Conservation (phyloP, 192 early-diverging fungal species). For the Umbelopsis sp. region DNA sequence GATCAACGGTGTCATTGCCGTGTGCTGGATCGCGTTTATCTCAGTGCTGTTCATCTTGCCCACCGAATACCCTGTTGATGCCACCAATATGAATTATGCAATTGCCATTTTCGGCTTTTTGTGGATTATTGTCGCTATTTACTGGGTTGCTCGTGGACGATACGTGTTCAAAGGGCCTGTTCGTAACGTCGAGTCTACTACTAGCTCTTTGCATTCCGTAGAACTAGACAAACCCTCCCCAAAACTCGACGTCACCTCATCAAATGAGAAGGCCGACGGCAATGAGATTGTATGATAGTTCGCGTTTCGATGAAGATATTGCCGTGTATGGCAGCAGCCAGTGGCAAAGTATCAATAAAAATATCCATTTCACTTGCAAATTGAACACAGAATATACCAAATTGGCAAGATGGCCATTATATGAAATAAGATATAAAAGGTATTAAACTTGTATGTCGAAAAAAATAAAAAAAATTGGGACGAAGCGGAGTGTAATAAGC, state of each 20-base stretch:
- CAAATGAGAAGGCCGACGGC: not conserved
- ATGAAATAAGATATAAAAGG: not conserved
- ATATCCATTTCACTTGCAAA: not conserved
- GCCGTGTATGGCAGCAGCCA: too few relatives aligned
- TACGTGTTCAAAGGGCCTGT: slow-evolving; percentile 46
- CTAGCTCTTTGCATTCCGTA: slow-evolving; percentile 6
- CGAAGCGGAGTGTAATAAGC: slow-evolving; percentile 13
- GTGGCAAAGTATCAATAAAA: too few relatives aligned
- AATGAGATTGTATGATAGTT: not conserved
- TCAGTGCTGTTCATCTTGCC: slow-evolving; percentile 49
- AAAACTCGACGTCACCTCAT: too few relatives aligned
- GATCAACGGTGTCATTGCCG: slow-evolving; percentile 40
- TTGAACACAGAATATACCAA: not conserved
- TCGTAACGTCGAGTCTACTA: slow-evolving; percentile 33
- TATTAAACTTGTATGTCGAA: not conserved
- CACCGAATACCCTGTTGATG: slow-evolving; percentile 39
- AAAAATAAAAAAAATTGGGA: not conserved
- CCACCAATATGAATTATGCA: slow-evolving; percentile 43
- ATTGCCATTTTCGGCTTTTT: slow-evolving; percentile 45
- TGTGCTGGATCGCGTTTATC: slow-evolving; percentile 47
- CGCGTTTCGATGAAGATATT: too few relatives aligned
- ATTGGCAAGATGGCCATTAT: not conserved
- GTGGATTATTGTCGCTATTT: slow-evolving; percentile 35
- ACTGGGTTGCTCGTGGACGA: slow-evolving; percentile 44
- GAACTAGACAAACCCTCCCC: not conserved